Base-by-base conservation (phyloP, 2,329 filamentous ascomycete species). In the Neonectria sp. region DNA sequence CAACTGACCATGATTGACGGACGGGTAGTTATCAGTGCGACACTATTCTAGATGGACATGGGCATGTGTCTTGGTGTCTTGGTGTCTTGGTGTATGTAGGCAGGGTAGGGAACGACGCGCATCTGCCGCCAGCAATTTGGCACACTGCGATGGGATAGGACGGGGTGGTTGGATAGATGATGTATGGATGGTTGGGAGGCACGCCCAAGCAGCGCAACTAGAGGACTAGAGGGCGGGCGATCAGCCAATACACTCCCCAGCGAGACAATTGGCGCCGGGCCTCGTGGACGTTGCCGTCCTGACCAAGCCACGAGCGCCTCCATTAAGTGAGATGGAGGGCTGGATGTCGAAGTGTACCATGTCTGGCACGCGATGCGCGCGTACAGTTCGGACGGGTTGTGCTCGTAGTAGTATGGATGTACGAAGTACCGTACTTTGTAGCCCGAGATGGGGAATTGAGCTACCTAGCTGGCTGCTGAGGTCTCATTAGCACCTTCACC, bases 291-390 rank as follows among this genome's bases (percentile, higher is more conserved):
- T 65, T 72, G 69, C 68, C 51, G 55, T 65, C 55, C 65, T 69
- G 69, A 68, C 68, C 72, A 71, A 75, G 69, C 71, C 72, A 75
- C 68, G 51, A 71, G 71, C 69, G 67, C 65, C 64, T 67, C 60
- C 21, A 13, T 60, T 46, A 46, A 55, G 58, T 17, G 49, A 65
- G 46, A 68, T 70, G 64, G 46, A 63, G 68, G 57, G 70, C 7
- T 40, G 37, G 21, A 31, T 35, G 31, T 53, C 51, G 31, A 60
- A 60, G 51, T 43, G n/a, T 25, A 55, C 29, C 24, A 51, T 24
- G 31, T n/a, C n/a, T 55, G 49, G 56, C 51, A 60, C 51, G 51
- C 45, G 27, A 60, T 52, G 53, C 33, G 56, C 56, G 33, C 43
- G 29, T 46, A 33, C 15, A 37, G 17, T 46, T 49, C n/a, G 33